phyloP scores from a whole-genome alignment of 805 yeast species.

The Candida nanaspora region DNA sequence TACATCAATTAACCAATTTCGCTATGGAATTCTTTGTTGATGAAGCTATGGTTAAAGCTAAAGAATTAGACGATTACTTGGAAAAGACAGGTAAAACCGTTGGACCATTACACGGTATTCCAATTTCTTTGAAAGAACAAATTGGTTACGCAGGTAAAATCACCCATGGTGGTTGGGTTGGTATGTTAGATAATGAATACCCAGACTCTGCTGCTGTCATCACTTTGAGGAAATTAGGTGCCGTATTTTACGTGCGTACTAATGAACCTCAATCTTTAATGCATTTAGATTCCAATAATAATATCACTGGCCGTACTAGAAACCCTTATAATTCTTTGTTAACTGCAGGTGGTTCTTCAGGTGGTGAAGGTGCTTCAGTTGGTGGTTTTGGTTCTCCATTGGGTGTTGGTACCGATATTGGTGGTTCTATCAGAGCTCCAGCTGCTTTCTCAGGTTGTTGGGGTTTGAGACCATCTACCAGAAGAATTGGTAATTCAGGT shows the following conservation, averaged over 20 bases:
- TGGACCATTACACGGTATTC: slow-evolving; percentile 68
- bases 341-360: slow-evolving; percentile 67
- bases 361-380: slow-evolving; percentile 64
- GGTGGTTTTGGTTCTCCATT: slow-evolving; percentile 53
- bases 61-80: slow-evolving; percentile 47
- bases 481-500: slow-evolving; percentile 45
- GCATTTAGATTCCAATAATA: slow-evolving; percentile 60
- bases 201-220: slow-evolving; percentile 42
- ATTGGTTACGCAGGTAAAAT: slow-evolving; percentile 44
- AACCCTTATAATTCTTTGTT: slow-evolving; percentile 51
- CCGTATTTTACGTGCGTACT: slow-evolving; percentile 58
- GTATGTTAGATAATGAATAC: slow-evolving; percentile 37
- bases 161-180: slow-evolving; percentile 57
- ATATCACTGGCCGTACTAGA: slow-evolving; percentile 51
- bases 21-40: slow-evolving; percentile 50
- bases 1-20: slow-evolving; percentile 54
- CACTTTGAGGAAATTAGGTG: slow-evolving; percentile 44
- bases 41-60: slow-evolving; percentile 53
- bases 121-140: slow-evolving; percentile 64
- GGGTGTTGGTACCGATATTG: slow-evolving; percentile 67
- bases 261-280: slow-evolving; percentile 63
- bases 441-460: slow-evolving; percentile 56
- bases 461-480: slow-evolving; percentile 58
- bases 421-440: slow-evolving; percentile 64
- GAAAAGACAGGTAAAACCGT: slow-evolving; percentile 41